Percentiles rank a stretch among this genome's conserved stretches.
phyloP scores from a whole-genome alignment of 176 grass and related monocot genomes.

The Elymus sibiricus region DNA sequence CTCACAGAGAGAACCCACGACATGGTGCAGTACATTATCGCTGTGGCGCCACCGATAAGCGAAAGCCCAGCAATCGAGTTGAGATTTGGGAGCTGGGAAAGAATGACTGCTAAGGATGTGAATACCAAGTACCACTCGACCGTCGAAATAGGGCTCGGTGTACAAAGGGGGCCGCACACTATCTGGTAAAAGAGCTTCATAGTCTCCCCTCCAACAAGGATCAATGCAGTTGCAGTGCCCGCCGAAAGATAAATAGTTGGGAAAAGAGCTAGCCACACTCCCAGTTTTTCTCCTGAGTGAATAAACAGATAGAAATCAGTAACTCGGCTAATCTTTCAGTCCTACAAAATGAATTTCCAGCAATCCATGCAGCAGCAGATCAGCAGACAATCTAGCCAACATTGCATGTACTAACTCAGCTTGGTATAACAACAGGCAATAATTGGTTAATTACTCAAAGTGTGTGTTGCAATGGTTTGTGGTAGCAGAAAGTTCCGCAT shows the following conservation, averaged over 20 bases:
- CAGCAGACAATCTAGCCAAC: slow-evolving; percentile 9
- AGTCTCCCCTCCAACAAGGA: slow-evolving; percentile 87
- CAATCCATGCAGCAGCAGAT: slow-evolving; percentile 1
- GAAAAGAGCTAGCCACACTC: slow-evolving; percentile 85
- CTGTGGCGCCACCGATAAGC: slow-evolving; percentile 79
- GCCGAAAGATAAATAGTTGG: slow-evolving; percentile 97
- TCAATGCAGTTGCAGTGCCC: slow-evolving; percentile 88
- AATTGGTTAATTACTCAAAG: slow-evolving; percentile 3
- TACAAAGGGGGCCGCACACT: slow-evolving; percentile 72
- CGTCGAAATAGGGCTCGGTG: slow-evolving; percentile 71
- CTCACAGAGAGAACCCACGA: slow-evolving; percentile 92
- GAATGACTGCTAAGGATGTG: slow-evolving; percentile 77
- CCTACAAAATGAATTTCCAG: background rate
- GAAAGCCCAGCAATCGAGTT: slow-evolving; percentile 97
- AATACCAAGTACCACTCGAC: slow-evolving; percentile 98
- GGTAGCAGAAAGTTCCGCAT: slow-evolving; percentile 15
- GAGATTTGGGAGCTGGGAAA: slow-evolving; percentile 97
- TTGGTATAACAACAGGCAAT: slow-evolving; percentile 19
- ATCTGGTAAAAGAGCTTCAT: slow-evolving; percentile 99
- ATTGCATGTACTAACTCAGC: slow-evolving; percentile 20
- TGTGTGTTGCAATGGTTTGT: slow-evolving; percentile 1
- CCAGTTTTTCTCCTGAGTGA: slow-evolving; percentile 77
- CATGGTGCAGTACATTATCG: slow-evolving; percentile 86
- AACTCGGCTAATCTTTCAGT: background rate
- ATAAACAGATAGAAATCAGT: slow-evolving; percentile 7